Evolutionary conservation across 306 rosid genomes (phyloP).

Genomic region (Ormosia emarginata): DNA sequence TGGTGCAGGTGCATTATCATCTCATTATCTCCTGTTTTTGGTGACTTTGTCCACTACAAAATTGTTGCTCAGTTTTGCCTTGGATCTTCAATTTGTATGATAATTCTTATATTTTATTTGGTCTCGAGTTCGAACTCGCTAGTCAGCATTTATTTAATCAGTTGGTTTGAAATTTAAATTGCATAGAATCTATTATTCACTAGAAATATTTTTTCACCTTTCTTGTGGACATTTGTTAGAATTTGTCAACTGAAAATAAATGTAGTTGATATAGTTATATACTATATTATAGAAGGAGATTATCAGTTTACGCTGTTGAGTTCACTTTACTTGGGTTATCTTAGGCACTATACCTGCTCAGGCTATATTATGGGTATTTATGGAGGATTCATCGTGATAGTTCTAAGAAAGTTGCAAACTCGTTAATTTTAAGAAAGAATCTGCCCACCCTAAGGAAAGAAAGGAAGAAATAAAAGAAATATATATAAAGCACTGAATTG

Average conservation of each 20-base stretch:
- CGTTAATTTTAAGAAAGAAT: neutral
- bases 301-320: neutral
- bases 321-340: neutral
- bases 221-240: neutral
- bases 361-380: neutral
- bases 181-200: neutral
- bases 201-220: neutral
- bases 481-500: neutral
- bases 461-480: neutral
- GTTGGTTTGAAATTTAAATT: neutral
- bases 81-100: neutral
- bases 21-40: slow-evolving; percentile 4
- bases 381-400: neutral
- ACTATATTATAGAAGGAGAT: neutral
- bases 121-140: neutral
- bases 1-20: slow-evolving; percentile 77
- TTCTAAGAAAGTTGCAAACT: neutral
- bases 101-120: neutral
- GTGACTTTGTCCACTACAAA: neutral
- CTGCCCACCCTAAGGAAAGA: neutral
- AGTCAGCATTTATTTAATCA: neutral
- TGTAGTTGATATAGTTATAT: neutral
- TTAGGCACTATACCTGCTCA: neutral
- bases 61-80: neutral
- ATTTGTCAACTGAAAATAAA: neutral